A percentile compares a stretch with the other conserved stretches of the same genome.
Conservation (phyloP, 345 rosid species). For the Gossypium arboreum region DNA sequence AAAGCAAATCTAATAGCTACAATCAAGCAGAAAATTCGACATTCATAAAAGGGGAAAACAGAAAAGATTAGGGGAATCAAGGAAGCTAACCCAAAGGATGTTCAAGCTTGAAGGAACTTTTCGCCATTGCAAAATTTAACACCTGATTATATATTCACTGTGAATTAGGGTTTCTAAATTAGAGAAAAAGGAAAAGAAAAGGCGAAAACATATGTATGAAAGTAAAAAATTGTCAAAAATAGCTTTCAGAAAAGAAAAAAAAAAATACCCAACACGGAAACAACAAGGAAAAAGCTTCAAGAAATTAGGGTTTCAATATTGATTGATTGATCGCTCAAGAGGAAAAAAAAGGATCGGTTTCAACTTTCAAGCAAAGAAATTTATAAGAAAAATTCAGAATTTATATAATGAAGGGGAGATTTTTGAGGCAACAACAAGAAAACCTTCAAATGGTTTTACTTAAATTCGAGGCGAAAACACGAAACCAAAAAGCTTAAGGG, state of each 20-base stretch:
- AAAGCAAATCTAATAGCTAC: neutral
- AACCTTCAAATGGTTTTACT: conserved; percentile 23
- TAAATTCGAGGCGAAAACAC: conserved; percentile 26
- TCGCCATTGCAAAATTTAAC: conserved; percentile 44
- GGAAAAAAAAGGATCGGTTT: conserved; percentile 21
- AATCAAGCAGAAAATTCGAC: neutral
- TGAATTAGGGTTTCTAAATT: conserved; percentile 14
- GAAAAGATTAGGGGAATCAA: neutral
- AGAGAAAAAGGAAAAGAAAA: neutral
- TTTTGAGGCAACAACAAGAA: neutral
- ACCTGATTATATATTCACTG: conserved; percentile 33
- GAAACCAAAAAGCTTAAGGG: conserved; percentile 15
- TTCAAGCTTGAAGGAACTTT: conserved; percentile 59
- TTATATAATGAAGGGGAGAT: neutral
- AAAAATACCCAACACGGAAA: conserved; percentile 39
- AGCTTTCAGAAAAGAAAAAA: neutral
- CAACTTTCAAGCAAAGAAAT: conserved; percentile 14
- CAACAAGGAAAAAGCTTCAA: neutral
- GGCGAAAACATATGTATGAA: neutral
- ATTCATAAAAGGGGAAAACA: neutral
- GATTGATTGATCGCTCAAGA: conserved; percentile 17
- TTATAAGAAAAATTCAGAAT: neutral
- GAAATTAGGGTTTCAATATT: conserved; percentile 13
- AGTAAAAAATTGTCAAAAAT: too few relatives aligned
- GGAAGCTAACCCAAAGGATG: conserved; percentile 60